These are phyloP conservation scores for Fraxinus quadrangulata DNA, from an alignment of 257 asterid species.

Conservation along the genomic window DNA sequence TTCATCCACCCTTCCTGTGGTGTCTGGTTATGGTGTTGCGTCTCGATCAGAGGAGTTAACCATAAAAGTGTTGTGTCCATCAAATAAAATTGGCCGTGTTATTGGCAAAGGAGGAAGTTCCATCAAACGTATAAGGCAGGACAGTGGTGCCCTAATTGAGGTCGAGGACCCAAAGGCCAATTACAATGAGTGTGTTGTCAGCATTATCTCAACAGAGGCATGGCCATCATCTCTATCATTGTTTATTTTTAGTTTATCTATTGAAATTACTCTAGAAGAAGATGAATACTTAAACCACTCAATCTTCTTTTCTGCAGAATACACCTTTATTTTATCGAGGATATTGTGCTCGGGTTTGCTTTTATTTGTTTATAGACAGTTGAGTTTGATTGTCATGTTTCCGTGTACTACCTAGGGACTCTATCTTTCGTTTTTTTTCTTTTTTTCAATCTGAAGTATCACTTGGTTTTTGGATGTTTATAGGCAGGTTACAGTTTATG, in stretches of 20 bases:
- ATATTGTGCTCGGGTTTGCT: not conserved
- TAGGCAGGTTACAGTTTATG: not conserved
- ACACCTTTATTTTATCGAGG: not conserved
- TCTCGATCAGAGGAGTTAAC: constrained; percentile 65
- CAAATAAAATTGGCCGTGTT: constrained; percentile 80
- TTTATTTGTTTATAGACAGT: not conserved
- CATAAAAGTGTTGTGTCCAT: constrained; percentile 74
- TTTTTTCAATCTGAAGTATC: not conserved
- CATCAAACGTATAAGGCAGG: constrained; percentile 75
- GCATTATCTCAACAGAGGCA: constrained; percentile 85
- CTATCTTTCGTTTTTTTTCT: no score
- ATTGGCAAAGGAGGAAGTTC: constrained; percentile 91
- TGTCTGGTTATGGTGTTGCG: constrained; percentile 66
- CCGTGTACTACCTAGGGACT: not conserved
- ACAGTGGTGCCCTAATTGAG: constrained; percentile 88
- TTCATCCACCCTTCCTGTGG: constrained; percentile 76
- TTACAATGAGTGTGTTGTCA: constrained; percentile 67
- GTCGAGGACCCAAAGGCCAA: constrained; percentile 72
- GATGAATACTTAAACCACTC: not conserved
- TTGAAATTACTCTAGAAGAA: not conserved
- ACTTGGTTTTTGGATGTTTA: not conserved
- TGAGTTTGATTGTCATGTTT: not conserved
- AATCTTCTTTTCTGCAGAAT: not conserved
- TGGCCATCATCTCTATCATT: not conserved
- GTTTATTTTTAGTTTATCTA: not conserved